These are phyloP conservation scores for Aspergillus leporis DNA, from an alignment of 495 filamentous ascomycete genomes.

Conservation along the genomic window DNA sequence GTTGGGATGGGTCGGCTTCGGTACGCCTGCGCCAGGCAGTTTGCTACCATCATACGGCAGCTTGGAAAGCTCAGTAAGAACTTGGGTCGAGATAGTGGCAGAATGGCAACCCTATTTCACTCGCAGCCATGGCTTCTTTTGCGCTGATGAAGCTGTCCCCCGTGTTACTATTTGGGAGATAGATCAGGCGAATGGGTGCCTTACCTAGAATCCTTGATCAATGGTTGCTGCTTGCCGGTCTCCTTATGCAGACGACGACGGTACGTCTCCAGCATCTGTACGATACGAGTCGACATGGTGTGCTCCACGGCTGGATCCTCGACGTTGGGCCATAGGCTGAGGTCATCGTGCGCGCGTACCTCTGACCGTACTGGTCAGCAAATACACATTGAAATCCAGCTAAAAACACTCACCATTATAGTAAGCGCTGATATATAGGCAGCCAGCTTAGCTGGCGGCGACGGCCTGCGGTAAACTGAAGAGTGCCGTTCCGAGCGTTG, in stretches of 20 bases:
- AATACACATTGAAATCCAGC: background rate
- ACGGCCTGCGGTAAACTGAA: conserved; percentile 59
- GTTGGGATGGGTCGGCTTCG: conserved; percentile 21
- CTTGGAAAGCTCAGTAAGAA: conserved; percentile 22
- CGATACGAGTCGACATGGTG: conserved; percentile 36
- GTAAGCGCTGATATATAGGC: conserved; percentile 58
- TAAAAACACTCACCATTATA: conserved; percentile 29
- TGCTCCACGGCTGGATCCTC: conserved; percentile 39
- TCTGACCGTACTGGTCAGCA: conserved; percentile 7
- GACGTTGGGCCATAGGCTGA: conserved; percentile 29
- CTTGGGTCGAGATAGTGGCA: conserved; percentile 22
- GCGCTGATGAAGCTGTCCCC: conserved; percentile 11
- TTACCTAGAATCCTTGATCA: conserved; percentile 42
- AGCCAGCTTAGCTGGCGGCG: conserved; percentile 52
- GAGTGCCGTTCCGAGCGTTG: conserved; percentile 57
- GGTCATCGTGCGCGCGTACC: conserved; percentile 29
- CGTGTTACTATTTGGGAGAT: background rate
- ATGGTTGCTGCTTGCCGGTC: conserved; percentile 42
- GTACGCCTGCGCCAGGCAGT: conserved; percentile 23
- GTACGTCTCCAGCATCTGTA: conserved; percentile 40
- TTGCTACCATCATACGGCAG: conserved; percentile 23
- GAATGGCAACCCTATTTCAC: conserved; percentile 25
- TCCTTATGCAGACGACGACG: conserved; percentile 39
- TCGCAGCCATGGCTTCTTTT: conserved; percentile 23
- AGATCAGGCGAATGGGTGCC: conserved; percentile 14